Evolutionary conservation across 73 alveolate genomes (phyloP).

Genomic region (Blepharisma japonicum): DNA sequence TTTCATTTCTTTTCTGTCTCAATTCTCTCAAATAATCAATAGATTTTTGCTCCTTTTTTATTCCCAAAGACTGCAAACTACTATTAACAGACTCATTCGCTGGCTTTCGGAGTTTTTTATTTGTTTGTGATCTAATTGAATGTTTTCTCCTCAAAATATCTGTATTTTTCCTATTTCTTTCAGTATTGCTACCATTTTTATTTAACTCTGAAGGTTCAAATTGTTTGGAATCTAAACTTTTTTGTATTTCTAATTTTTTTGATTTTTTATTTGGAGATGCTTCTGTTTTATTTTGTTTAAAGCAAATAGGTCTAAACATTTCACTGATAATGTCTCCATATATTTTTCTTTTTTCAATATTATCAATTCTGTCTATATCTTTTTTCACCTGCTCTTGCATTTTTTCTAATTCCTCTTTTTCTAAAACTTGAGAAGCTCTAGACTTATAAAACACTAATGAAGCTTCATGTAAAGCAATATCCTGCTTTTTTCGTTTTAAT

Average conservation of each 20-base stretch:
- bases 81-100: not conserved
- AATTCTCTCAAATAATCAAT: not conserved
- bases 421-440: not conserved
- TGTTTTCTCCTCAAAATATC: not conserved
- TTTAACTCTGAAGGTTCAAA: not conserved
- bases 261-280: not conserved
- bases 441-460: not conserved
- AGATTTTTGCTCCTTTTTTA: not conserved
- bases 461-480: not conserved
- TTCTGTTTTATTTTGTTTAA: not conserved
- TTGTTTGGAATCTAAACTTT: not conserved
- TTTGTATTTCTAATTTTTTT: not conserved
- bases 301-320: not conserved
- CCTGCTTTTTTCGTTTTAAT: not conserved
- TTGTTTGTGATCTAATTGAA: not conserved
- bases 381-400: not conserved
- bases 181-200: not conserved
- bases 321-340: slow-evolving; percentile 16
- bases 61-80: not conserved
- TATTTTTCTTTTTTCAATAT: not conserved
- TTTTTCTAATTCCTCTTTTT: slow-evolving; percentile 6
- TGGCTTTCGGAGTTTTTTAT: not conserved
- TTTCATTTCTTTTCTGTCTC: not conserved
- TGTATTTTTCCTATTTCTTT: not conserved
- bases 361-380: not conserved